Evolutionary conservation across 1,284 basidiomycete species (phyloP).

Genomic region (Megacollybia platyphylla): DNA sequence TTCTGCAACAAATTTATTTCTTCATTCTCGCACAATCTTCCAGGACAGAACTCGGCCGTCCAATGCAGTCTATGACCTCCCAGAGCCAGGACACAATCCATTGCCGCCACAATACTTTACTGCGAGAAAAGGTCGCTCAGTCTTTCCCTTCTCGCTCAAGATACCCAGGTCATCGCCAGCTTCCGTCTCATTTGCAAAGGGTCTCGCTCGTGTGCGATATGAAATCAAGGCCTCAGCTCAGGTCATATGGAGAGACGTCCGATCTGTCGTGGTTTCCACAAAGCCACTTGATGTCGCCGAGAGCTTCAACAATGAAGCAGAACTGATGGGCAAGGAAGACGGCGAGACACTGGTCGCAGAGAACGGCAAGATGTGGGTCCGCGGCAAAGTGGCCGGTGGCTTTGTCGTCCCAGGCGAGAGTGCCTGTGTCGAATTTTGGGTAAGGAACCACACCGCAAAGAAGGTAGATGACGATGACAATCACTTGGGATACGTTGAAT

Average conservation of each 20-base stretch:
- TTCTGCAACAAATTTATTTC: slow-evolving; percentile 62
- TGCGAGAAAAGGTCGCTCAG: slow-evolving; percentile 56
- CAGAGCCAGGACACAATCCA: slow-evolving; percentile 36
- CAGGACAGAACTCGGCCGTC: slow-evolving; percentile 71
- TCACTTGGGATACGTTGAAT: slow-evolving; percentile 2
- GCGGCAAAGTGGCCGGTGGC: slow-evolving; percentile 49
- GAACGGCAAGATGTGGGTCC: slow-evolving; percentile 65
- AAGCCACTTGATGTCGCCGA: slow-evolving; percentile 56
- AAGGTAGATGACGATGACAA: slow-evolving; percentile 30
- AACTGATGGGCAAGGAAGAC: slow-evolving; percentile 22
- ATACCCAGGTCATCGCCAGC: slow-evolving; percentile 52
- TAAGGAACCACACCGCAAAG: slow-evolving; percentile 67
- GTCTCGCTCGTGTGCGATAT: slow-evolving; percentile 54
- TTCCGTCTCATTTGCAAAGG: slow-evolving; percentile 50
- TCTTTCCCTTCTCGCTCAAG: slow-evolving; percentile 63
- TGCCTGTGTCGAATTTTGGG: slow-evolving; percentile 58
- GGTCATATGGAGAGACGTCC: slow-evolving; percentile 63
- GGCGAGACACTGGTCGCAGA: slow-evolving; percentile 58
- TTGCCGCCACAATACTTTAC: slow-evolving; percentile 52
- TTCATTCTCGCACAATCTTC: slow-evolving; percentile 55
- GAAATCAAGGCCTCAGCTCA: slow-evolving; percentile 58
- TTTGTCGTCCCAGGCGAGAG: slow-evolving; percentile 53
- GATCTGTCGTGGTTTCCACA: slow-evolving; percentile 46
- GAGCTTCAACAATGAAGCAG: slow-evolving; percentile 20
- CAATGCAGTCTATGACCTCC: slow-evolving; percentile 55